Base-by-base conservation (phyloP, 2,329 filamentous ascomycete genomes). In the Hypoxylon sp. region DNA sequence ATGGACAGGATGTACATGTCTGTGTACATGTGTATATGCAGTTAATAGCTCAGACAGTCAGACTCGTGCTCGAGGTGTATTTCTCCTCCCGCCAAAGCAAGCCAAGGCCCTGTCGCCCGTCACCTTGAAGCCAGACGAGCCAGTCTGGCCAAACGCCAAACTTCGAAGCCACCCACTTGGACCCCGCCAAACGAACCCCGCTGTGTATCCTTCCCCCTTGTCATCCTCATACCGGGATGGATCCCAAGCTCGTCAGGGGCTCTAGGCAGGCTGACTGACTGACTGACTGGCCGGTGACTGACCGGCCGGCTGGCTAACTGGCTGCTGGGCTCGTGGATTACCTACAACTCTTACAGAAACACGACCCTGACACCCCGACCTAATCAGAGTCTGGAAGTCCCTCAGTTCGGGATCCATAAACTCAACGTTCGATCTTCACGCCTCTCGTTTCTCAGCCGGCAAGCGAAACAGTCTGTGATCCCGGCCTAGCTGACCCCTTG, bases 11-110 rank as follows among this genome's bases (percentile, higher is more conserved):
- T n/a, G n/a, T n/a, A n/a, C n/a, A n/a, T n/a, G n/a, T n/a, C n/a
- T n/a, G n/a, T n/a, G n/a, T n/a, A n/a, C n/a, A n/a, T n/a, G n/a
- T n/a, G n/a, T n/a, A n/a, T n/a, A n/a, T n/a, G 49, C 43, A 57
- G 31, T 55, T 56, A 58, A 60, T 58, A 63, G 41, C 61, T 64
- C 55, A 54, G 40, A 58, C n/a, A n/a, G n/a, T n/a, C n/a, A n/a
- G 55, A 35, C 55, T 58, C 58, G 53, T 64, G 55, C 58, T 62
- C 29, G 27, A 46, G 55, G 51, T 43, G 58, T 58, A 50, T 60
- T 63, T 60, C 56, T 35, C 31, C 60, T 61, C 47, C 57, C 51
- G 33, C 47, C 38, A 41, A n/a, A n/a, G n/a, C n/a, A n/a, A n/a
- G n/a, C n/a, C n/a, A n/a, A n/a, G n/a, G n/a, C n/a, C n/a, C n/a